Base-by-base conservation (phyloP, 768 basidiomycete genomes). In the Trametes gibbosa region DNA sequence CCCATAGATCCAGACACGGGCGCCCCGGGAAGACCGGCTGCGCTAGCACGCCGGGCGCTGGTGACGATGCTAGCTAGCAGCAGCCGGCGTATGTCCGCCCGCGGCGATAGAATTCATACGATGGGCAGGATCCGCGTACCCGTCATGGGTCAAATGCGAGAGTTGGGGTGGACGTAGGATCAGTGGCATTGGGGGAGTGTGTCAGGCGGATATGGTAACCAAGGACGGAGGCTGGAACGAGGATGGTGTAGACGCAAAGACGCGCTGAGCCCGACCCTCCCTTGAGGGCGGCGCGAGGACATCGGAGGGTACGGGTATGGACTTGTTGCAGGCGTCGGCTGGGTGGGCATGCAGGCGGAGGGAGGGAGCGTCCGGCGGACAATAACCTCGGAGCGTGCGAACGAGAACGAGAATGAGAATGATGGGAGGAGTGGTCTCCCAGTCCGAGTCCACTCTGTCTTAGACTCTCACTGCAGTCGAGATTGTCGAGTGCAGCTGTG, bases 261-360 rank as follows among this genome's bases (percentile, higher is more conserved):
- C 43, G 57, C n/a, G 45, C 50, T n/a, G n/a, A n/a, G n/a, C n/a
- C n/a, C n/a, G n/a, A n/a, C n/a, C n/a, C n/a, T n/a, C n/a, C n/a
- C n/a, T n/a, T n/a, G n/a, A n/a, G n/a, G 51, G 53, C 53, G 45
- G 32, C 37, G 37, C 46, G 58, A 41, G 39, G 58, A 53, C 46
- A 48, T 46, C 50, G 58, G 51, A 52, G 45, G 37, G 47, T 9
- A 23, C 56, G 42, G 56, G 50, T 17, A 45, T 35, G 43, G 56
- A 14, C 19, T 2, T 10, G 34, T 53, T 29, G 52, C 39, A 34
- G n/a, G 46, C 27, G 46, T 16, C 25, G 25, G 29, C 29, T 32
- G 29, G 29, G 5, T 4, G 10, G 10, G 29, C 29, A 32, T 10
- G 29, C 29, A 5, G 29, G n/a, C n/a, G n/a, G n/a, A n/a, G n/a